Evolutionary conservation across 345 rosid genomes (phyloP).

Genomic region (Erodium maritimum): DNA sequence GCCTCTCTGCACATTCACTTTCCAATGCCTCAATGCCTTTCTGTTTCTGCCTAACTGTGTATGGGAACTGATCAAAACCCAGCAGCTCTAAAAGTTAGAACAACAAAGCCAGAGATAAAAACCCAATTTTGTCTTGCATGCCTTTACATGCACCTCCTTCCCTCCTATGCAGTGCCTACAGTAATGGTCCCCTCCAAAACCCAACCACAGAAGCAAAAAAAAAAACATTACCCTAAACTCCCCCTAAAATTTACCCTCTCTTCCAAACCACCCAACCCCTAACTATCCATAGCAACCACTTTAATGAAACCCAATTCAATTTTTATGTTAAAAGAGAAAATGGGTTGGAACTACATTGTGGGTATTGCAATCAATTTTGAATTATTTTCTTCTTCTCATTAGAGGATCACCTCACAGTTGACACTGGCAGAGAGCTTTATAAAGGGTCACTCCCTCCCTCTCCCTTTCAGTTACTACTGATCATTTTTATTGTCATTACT

Average conservation of each 20-base stretch:
- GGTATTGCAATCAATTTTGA: too few species aligned
- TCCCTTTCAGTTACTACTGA: conserved; percentile 30
- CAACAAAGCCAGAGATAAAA: conserved; percentile 14
- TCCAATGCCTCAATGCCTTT: conserved; percentile 12
- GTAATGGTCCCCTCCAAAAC: conserved; percentile 19
- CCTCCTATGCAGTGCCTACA: conserved; percentile 10
- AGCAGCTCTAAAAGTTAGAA: conserved; percentile 15
- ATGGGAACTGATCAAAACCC: conserved; percentile 1
- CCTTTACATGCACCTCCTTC: conserved; percentile 15
- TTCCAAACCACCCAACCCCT: conserved; percentile 4
- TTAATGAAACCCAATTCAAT: too few species aligned
- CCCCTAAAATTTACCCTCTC: conserved; percentile 10
- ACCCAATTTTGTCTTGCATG: conserved; percentile 25
- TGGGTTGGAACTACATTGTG: too few species aligned
- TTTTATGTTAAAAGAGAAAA: too few species aligned
- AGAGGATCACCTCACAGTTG: conserved; percentile 1
- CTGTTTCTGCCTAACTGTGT: conserved; percentile 11
- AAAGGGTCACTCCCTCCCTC: conserved; percentile 10
- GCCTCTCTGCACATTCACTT: conserved; percentile 1
- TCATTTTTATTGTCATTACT: conserved; percentile 29
- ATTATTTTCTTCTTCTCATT: neutral
- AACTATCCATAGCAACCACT: neutral
- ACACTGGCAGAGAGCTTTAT: conserved; percentile 7
- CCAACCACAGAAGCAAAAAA: neutral
- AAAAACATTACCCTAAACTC: conserved; percentile 6